A percentile compares a stretch with the other conserved stretches of the same genome.
phyloP scores from a whole-genome alignment of 192 early-diverging fungal species.

The Podila verticillata region DNA sequence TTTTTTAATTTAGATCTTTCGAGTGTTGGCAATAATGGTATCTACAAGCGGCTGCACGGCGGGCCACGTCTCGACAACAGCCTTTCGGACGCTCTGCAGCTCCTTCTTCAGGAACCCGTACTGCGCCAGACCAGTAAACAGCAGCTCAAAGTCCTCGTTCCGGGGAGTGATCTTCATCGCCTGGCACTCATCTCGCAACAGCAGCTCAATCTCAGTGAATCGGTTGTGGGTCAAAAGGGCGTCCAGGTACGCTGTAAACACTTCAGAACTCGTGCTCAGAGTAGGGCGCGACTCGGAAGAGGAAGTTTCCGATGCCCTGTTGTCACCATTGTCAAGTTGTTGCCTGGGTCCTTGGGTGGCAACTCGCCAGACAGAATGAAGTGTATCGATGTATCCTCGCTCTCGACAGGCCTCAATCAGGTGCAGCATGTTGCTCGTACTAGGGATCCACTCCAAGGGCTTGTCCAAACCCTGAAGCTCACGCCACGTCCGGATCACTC shows the following conservation, averaged over 20 bases:
- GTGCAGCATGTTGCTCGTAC: constrained; percentile 26
- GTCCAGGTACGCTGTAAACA: constrained; percentile 41
- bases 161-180: constrained; percentile 21
- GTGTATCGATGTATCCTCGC: constrained; percentile 38
- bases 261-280: constrained; percentile 9
- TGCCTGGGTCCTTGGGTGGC: constrained; percentile 5
- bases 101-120: constrained; percentile 40
- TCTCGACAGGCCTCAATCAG: constrained; percentile 46
- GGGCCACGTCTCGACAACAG: constrained; percentile 28
- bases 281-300: not conserved
- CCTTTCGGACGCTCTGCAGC: constrained; percentile 4
- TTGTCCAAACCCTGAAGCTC: constrained; percentile 9
- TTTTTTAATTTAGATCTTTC: constrained; percentile 13
- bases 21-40: constrained; percentile 13
- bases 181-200: constrained; percentile 3
- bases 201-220: constrained; percentile 22
- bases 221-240: constrained; percentile 47
- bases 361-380: constrained; percentile 27
- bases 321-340: not conserved
- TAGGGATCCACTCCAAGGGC: constrained; percentile 12
- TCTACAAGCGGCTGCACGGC: constrained; percentile 2
- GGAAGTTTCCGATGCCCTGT: not conserved
- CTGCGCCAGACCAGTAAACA: constrained; percentile 40
- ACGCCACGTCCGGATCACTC: constrained; percentile 37
- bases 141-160: constrained; percentile 29